A percentile compares a stretch with the other conserved stretches of the same genome.
Evolutionary conservation across 2,329 filamentous ascomycete genomes (phyloP).

Genomic region (Microdochium nivale): DNA sequence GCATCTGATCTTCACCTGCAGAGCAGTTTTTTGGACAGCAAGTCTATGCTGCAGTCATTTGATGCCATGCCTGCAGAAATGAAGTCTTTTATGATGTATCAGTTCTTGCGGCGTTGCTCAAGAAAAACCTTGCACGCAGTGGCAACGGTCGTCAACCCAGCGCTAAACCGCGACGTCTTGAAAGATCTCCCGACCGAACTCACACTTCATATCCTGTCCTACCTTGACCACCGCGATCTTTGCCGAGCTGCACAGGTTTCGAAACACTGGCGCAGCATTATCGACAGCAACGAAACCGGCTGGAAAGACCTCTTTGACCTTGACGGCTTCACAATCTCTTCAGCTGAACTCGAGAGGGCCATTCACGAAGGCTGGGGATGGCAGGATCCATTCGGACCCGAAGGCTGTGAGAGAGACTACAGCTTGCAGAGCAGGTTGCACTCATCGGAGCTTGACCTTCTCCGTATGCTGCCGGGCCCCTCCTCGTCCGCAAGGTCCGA

Average conservation of each 20-base stretch:
- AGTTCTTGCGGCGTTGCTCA: constrained; percentile 79
- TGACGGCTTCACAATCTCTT: constrained; percentile 71
- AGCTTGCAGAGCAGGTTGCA: constrained; percentile 48
- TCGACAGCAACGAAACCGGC: constrained; percentile 87
- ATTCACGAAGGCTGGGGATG: constrained; percentile 94
- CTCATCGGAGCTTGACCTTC: constrained; percentile 43
- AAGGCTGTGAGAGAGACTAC: constrained; percentile 75
- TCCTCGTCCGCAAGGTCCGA: constrained; percentile 29
- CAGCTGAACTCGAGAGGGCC: constrained; percentile 76
- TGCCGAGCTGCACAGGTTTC: constrained; percentile 90
- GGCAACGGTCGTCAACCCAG: constrained; percentile 84
- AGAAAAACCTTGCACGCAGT: constrained; percentile 85
- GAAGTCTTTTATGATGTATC: constrained; percentile 95
- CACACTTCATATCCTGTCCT: constrained; percentile 77
- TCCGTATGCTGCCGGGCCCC: constrained; percentile 14
- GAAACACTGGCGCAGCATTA: constrained; percentile 83
- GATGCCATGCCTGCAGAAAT: constrained; percentile 85
- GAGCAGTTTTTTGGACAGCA: constrained; percentile 64
- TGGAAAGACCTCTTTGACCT: constrained; percentile 89
- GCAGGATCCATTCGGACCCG: constrained; percentile 73
- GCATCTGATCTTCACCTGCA: constrained; percentile 18
- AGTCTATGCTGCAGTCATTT: constrained; percentile 78
- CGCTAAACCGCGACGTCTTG: constrained; percentile 89
- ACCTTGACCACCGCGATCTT: constrained; percentile 76
- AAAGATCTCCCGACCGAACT: constrained; percentile 77